phyloP scores from a whole-genome alignment of 2,329 filamentous ascomycete species.

The Cercospora janseana region DNA sequence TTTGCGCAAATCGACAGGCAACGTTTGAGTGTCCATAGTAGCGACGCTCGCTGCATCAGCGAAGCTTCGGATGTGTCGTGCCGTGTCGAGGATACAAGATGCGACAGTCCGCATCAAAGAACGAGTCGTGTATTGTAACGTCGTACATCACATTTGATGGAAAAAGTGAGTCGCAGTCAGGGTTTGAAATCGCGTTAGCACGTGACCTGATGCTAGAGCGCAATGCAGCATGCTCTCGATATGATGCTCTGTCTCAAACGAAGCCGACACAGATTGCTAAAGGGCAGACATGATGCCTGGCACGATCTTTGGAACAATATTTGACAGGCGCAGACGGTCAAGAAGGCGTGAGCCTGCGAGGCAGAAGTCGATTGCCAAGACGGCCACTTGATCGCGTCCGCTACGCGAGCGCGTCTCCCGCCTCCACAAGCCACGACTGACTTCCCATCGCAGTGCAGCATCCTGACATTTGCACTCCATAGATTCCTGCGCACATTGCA shows the following conservation, averaged over 20 bases:
- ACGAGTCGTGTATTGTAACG: not conserved
- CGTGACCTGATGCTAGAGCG: not conserved
- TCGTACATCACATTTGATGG: not conserved
- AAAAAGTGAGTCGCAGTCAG: not conserved
- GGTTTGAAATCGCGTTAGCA: not conserved
- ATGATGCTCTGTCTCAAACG: too few relatives aligned
- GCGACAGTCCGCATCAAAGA: too few relatives aligned
- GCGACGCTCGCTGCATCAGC: not conserved
- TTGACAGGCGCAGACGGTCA: too few relatives aligned
- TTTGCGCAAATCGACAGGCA: conserved; percentile 43
- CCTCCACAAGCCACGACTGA: not conserved
- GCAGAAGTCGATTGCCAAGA: conserved; percentile 2
- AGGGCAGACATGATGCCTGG: too few relatives aligned
- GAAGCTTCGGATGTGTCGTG: not conserved
- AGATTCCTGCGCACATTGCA: not conserved
- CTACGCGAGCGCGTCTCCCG: conserved; percentile 7
- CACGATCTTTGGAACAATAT: too few relatives aligned
- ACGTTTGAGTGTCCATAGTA: conserved; percentile 38
- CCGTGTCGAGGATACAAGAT: not conserved
- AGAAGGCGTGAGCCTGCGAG: not conserved
- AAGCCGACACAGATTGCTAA: too few relatives aligned
- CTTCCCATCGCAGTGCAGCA: not conserved
- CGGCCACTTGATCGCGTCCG: conserved; percentile 3
- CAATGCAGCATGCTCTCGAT: not conserved
- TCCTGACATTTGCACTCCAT: not conserved